Evolutionary conservation across 2,329 filamentous ascomycete species (phyloP).

Genomic region (Arthrobotrys sinensis): DNA sequence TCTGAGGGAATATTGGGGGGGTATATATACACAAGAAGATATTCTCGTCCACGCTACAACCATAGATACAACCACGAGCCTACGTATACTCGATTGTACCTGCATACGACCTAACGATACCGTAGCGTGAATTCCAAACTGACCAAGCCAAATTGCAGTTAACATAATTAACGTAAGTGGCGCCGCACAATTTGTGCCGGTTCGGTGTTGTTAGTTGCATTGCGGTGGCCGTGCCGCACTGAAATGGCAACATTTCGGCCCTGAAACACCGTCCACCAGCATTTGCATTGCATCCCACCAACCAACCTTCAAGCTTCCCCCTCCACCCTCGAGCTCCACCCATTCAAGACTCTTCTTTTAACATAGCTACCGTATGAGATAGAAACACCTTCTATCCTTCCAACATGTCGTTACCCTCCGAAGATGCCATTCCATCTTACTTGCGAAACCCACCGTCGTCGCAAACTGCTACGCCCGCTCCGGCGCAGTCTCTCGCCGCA

Average conservation of each 20-base stretch:
- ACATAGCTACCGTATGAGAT: neutral
- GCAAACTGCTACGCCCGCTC: neutral
- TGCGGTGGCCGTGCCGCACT: conserved; percentile 21
- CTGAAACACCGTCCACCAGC: conserved; percentile 6
- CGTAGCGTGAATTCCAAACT: neutral
- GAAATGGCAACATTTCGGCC: conserved; percentile 19
- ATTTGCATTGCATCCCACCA: no score
- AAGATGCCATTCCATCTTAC: conserved; percentile 53
- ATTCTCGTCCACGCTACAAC: neutral
- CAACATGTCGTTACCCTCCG: conserved; percentile 57
- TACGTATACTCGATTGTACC: neutral
- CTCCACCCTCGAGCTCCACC: neutral
- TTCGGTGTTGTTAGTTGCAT: conserved; percentile 20
- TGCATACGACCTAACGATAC: neutral
- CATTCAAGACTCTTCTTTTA: conserved; percentile 9
- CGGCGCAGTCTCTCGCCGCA: conserved; percentile 50
- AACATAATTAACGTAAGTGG: neutral
- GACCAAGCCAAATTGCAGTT: neutral
- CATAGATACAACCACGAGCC: neutral
- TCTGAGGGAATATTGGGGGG: no score
- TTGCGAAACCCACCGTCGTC: conserved; percentile 44
- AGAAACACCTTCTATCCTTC: neutral
- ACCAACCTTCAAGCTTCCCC: neutral
- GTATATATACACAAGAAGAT: neutral
- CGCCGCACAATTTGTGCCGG: conserved; percentile 16